Conservation (phyloP, 129 eudicot genomes). For the Dittrichia graveolens region DNA sequence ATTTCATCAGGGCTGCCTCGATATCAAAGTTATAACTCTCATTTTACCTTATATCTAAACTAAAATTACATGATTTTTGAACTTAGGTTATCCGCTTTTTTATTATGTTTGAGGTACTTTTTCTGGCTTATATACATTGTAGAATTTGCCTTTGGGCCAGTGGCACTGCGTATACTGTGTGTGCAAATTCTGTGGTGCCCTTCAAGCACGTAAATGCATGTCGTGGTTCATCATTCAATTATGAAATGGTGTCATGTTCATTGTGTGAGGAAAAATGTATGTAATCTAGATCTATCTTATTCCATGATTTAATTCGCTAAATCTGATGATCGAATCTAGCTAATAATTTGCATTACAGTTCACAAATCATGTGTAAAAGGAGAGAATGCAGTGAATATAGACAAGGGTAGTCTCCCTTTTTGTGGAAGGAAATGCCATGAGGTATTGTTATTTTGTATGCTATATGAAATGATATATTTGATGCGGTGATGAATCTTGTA, state of each 20-base stretch:
- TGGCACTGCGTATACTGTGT: constrained; percentile 73
- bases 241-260: constrained; percentile 42
- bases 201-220: constrained; percentile 31
- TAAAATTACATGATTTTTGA: background rate
- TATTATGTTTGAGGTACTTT: background rate
- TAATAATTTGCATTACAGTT: constrained; percentile 40
- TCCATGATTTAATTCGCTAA: background rate
- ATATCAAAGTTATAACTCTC: too few species aligned
- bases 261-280: constrained; percentile 76
- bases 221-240: background rate
- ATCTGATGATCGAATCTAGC: background rate
- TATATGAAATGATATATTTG: background rate
- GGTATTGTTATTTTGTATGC: constrained; percentile 37
- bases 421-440: constrained; percentile 64
- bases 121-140: constrained; percentile 12
- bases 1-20: too few species aligned
- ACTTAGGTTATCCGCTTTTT: background rate
- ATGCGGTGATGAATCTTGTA: too few species aligned
- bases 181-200: constrained; percentile 67
- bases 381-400: constrained; percentile 15
- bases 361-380: constrained; percentile 48
- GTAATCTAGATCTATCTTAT: background rate
- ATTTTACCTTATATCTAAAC: too few species aligned
- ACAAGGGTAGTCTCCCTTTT: too few species aligned
- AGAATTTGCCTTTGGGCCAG: constrained; percentile 59